Evolutionary conservation across 148 eudicot genomes (phyloP).

Genomic region (Amaranthus hypochondriacus): DNA sequence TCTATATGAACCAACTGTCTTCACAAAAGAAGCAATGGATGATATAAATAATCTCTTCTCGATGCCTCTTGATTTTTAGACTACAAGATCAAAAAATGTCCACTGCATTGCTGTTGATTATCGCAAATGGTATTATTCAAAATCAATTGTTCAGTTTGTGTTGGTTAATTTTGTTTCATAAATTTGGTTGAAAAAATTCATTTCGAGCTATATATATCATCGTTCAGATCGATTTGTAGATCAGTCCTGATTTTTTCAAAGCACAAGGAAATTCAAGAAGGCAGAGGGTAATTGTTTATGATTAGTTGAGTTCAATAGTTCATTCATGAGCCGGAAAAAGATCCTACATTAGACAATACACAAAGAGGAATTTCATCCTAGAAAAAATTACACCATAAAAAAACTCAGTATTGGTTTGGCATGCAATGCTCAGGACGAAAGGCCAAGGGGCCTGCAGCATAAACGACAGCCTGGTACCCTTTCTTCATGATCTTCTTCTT

Average conservation of each 20-base stretch:
- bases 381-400: background rate
- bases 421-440: constrained; percentile 62
- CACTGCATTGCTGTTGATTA: background rate
- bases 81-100: background rate
- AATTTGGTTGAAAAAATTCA: background rate
- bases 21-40: constrained; percentile 85
- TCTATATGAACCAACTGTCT: constrained; percentile 73
- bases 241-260: background rate
- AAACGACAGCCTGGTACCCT: constrained; percentile 61
- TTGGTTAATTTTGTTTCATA: background rate
- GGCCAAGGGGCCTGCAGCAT: constrained; percentile 68
- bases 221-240: background rate
- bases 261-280: background rate
- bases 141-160: constrained; percentile 2
- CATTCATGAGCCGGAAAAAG: background rate
- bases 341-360: constrained; percentile 6
- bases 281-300: background rate
- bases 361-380: background rate
- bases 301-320: background rate
- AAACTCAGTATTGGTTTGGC: constrained; percentile 32
- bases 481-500: constrained; percentile 36
- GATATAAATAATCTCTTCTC: constrained; percentile 70
- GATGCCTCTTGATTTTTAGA: constrained; percentile 72
- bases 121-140: constrained; percentile 1
- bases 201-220: background rate